Conservation (phyloP, 176 grass and related monocot genomes). For the Aegilops bicornis region DNA sequence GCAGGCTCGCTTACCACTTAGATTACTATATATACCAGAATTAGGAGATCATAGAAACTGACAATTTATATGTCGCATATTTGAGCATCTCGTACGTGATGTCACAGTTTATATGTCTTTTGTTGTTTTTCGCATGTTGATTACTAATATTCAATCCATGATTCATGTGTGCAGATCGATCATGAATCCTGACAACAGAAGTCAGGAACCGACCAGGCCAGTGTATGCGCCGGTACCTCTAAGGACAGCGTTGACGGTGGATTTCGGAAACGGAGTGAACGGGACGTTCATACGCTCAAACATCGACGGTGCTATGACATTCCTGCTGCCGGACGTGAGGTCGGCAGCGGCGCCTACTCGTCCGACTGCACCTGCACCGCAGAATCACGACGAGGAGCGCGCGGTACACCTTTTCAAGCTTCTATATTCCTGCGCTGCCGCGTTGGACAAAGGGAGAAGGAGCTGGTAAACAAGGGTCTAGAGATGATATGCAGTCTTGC, state of each 20-base stretch:
- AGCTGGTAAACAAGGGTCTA: conserved; percentile 19
- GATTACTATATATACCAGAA: not conserved
- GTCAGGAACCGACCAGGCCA: not conserved
- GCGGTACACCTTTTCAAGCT: not conserved
- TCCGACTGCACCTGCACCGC: not conserved
- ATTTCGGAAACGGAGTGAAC: not conserved
- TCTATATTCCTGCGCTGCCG: conserved; percentile 36
- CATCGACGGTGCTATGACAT: not conserved
- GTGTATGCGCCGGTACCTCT: not conserved
- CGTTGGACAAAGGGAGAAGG: not conserved
- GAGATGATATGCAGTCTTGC: conserved; percentile 22
- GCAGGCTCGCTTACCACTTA: too few species aligned
- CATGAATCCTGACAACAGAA: not conserved
- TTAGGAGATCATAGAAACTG: not conserved
- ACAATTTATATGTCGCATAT: not conserved
- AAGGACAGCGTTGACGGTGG: not conserved
- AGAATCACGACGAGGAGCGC: not conserved
- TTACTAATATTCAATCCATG: not conserved
- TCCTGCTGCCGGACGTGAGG: not conserved
- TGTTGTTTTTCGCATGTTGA: not conserved
- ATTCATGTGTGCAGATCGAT: not conserved
- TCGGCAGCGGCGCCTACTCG: too few species aligned
- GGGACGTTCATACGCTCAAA: not conserved
- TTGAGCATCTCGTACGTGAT: not conserved
- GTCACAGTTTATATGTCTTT: not conserved